phyloP scores from a whole-genome alignment of 2,329 filamentous ascomycete genomes.

The Ceratocystis variospora region DNA sequence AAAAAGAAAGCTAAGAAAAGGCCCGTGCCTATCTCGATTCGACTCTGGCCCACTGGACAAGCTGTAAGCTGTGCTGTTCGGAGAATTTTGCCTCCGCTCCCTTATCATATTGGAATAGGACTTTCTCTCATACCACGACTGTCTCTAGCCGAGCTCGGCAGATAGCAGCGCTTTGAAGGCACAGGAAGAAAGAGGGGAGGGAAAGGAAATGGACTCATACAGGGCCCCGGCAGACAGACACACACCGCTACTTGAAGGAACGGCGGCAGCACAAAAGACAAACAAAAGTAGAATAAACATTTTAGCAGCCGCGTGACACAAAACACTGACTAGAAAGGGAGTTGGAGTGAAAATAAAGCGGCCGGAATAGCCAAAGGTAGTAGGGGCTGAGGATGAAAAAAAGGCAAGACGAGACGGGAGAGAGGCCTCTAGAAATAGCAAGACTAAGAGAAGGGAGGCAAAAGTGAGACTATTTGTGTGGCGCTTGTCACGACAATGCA shows the following conservation, averaged over 20 bases:
- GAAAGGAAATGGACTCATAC: not conserved
- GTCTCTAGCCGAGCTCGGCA: not conserved
- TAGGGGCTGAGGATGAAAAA: not conserved
- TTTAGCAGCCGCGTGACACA: not conserved
- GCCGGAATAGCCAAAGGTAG: not conserved
- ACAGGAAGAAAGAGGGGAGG: not conserved
- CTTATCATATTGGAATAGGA: not conserved
- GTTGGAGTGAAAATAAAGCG: not conserved
- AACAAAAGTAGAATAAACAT: not conserved
- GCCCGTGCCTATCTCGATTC: not conserved
- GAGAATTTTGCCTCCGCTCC: not conserved
- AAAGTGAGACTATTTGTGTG: not conserved
- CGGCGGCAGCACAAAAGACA: not conserved
- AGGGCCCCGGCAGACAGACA: not conserved
- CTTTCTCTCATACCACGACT: not conserved
- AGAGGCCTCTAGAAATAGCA: not conserved
- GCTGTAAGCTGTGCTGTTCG: not conserved
- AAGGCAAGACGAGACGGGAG: conserved; percentile 6
- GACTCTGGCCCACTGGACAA: not conserved
- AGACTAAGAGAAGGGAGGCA: conserved; percentile 2
- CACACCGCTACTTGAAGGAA: conserved; percentile 1
- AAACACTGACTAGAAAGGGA: not conserved
- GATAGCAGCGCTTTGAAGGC: not conserved
- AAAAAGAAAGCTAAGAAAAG: not conserved
- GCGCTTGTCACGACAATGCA: not conserved